These are phyloP conservation scores for Colletotrichum musicola DNA, from an alignment of 2,329 filamentous ascomycete genomes.

Conservation along the genomic window DNA sequence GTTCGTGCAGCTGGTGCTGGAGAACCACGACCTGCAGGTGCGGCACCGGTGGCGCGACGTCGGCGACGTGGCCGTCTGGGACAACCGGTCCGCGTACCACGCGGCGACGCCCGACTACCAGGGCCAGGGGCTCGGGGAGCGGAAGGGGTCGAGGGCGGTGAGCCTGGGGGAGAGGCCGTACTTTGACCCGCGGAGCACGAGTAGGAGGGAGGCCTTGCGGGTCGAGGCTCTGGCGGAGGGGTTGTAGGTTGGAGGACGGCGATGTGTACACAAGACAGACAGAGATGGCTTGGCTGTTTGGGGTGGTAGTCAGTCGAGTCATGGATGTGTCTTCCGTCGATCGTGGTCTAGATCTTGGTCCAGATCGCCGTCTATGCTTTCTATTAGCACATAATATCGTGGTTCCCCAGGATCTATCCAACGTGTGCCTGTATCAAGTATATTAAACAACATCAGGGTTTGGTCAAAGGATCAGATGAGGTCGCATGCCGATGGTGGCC, in stretches of 20 bases:
- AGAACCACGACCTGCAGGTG: constrained; percentile 70
- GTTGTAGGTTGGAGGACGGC: background rate
- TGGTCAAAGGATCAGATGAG: too few species aligned
- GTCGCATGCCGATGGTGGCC: too few species aligned
- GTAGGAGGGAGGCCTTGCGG: constrained; percentile 39
- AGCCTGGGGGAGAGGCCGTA: constrained; percentile 68
- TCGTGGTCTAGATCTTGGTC: too few species aligned
- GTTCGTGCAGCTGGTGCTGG: constrained; percentile 63
- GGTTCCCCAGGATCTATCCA: too few species aligned
- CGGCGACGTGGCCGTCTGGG: constrained; percentile 69
- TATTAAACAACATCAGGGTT: too few species aligned
- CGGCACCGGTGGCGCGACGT: constrained; percentile 57
- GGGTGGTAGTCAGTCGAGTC: too few species aligned
- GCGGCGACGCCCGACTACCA: constrained; percentile 66
- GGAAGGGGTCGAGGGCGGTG: constrained; percentile 63
- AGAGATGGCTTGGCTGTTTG: too few species aligned
- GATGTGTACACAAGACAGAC: background rate
- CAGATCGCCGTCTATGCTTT: too few species aligned
- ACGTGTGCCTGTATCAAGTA: too few species aligned
- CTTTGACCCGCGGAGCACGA: constrained; percentile 59
- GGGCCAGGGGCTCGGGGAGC: constrained; percentile 57
- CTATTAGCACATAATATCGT: too few species aligned
- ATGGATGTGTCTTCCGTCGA: too few species aligned
- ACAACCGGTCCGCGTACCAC: constrained; percentile 69
- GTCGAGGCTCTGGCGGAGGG: constrained; percentile 14